Evolutionary conservation across 306 rosid species (phyloP), one percentile per base, ranked within the genome.

Genomic region (Trifolium subterraneum): DNA sequence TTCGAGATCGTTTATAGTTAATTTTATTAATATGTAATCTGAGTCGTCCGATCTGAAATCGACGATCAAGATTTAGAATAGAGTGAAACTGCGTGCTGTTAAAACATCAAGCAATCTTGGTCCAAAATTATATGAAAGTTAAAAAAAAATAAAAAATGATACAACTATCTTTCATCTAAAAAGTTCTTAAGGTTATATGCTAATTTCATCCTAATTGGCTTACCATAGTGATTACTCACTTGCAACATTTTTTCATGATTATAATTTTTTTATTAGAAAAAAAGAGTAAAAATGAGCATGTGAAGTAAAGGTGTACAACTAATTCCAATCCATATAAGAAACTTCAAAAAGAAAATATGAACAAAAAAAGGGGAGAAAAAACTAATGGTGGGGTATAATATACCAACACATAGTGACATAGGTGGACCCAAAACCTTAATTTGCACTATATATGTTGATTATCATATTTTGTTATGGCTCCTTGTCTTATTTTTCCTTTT

Each of bases 371-470:
- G 6, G 15, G 33, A 29, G 44, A 15, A 71, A 72, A 71, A 54
- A 39, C 69, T 72, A 16, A 54, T 50, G 11, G 50, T 63, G 29
- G 71, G 61, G 41, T 33, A 50, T 33, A 61, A 50, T 23, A 20
- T 59, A 22, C 52, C 54, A 65, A 56, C 48, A 11, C 63, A 47
- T n/a, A n/a, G n/a, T n/a, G n/a, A n/a, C n/a, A n/a, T 39, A 16
- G 2, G 25, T 69, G 54, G 73, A 62, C 52, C 77, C 70, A 61
- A 39, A 36, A 70, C 64, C 20, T 73, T 61, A 73, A 45, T 31
- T 31, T 63, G 19, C 52, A 75, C 33, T 19, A 68, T 8, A 18
- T 44, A 68, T 13, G 33, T 14, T 68, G 41, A 60, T 69, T 31
- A 60, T 56, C 64, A 78, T 63, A 38, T 61, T 35, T 50, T 61